Percentiles rank a stretch among this genome's conserved stretches.
These are phyloP conservation scores for Haematococcus lacustris DNA, from an alignment of 139 green algal genomes.

Conservation along the genomic window DNA sequence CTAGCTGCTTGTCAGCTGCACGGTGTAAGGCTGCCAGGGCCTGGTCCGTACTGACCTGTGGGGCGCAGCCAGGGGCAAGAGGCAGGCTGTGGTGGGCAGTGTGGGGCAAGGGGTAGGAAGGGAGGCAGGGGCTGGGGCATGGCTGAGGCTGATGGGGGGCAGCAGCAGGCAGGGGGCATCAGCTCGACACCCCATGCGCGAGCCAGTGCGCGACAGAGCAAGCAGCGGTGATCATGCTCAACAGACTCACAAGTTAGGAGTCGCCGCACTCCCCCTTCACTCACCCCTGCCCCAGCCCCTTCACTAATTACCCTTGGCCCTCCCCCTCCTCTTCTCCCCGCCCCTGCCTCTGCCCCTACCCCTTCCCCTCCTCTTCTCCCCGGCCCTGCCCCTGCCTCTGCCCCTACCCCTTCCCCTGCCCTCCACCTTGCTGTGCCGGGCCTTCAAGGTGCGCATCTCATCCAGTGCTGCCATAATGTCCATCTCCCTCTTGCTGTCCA, in stretches of 20 bases:
- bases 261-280: too few relatives aligned
- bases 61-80: background rate
- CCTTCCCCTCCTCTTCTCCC: background rate
- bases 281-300: background rate
- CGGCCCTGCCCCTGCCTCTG: background rate
- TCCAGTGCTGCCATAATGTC: slow-evolving; percentile 92
- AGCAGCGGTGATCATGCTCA: background rate
- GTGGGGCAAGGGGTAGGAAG: background rate
- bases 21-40: slow-evolving; percentile 53
- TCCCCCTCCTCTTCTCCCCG: background rate
- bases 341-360: background rate
- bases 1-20: slow-evolving; percentile 27
- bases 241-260: background rate
- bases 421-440: slow-evolving; percentile 21
- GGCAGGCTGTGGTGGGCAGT: background rate
- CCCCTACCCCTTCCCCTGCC: background rate
- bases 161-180: background rate
- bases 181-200: background rate
- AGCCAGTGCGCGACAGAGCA: background rate
- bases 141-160: background rate
- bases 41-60: slow-evolving; percentile 45
- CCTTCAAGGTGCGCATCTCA: slow-evolving; percentile 80
- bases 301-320: background rate
- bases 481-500: slow-evolving; percentile 92
- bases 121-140: background rate